Evolutionary conservation across 106 monocot genomes (phyloP), one percentile per base, ranked within the genome.

Genomic region (Gastrodia elata): DNA sequence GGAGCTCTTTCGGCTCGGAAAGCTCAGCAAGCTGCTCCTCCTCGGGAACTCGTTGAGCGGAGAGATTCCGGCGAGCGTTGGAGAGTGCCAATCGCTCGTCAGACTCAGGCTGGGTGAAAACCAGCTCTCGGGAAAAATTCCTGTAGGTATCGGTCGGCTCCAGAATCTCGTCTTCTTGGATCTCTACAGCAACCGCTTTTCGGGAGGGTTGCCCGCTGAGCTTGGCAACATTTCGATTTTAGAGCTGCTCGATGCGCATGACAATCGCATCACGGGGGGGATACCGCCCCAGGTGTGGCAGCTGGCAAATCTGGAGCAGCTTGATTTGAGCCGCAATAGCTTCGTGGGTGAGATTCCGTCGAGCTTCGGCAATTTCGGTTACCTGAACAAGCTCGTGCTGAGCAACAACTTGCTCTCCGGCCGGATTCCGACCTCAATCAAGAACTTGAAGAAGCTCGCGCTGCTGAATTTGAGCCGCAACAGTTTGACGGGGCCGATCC

Each of bases 21-120:
- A 92, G 77, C 92, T 97, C 59, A 88, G 90, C 79, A 92, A 97
- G 84, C 77, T 97, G 58, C 84, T 92, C 1, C 83, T 97, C 0
- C 48, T 92, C 40, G 88, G 90, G 30, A 97, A 97, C 67, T 72
- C 81, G 1, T 77, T 95, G 39, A 76, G 80, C 10, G 91, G 95
- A 6, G 48, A 58, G 72, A 42, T 95, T 22, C 80, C 89, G 11
- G 34, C 33, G 20, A 83, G 85, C 42, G 78, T 92, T 0, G 77
- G 80, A 4, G 79, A 81, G 69, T 92, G 89, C 43, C 81, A 78
- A 71, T 91, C 95, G 1, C 37, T 95, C 68, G 95, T 92, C 36
- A 83, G 95, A 28, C 38, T 95, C 52, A 77, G 95, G 73, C 83
- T 95, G 1, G 83, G 89, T 38, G 84, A 90, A 83, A 96, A 96